These are phyloP conservation scores for Didymella lethalis DNA, from an alignment of 2,329 filamentous ascomycete species.

Conservation along the genomic window DNA sequence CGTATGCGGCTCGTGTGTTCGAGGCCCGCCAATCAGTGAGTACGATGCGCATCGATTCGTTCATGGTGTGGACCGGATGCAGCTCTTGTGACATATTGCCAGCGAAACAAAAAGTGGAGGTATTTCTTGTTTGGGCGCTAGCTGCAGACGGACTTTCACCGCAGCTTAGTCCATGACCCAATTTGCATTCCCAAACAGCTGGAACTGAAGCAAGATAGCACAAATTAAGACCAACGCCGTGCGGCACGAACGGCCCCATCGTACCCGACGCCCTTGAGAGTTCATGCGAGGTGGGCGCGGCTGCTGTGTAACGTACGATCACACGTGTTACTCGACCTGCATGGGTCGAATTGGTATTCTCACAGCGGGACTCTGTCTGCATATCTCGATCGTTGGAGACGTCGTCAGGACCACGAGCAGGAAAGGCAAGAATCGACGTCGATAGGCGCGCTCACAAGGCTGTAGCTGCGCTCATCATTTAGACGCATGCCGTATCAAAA, in stretches of 20 bases:
- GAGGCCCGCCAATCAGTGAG: slow-evolving; percentile 12
- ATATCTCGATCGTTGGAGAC: neutral
- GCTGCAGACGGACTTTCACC: slow-evolving; percentile 9
- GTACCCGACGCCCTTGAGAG: slow-evolving; percentile 1
- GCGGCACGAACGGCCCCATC: slow-evolving; percentile 3
- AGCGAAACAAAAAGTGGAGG: slow-evolving; percentile 16
- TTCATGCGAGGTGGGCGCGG: slow-evolving; percentile 12
- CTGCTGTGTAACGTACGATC: slow-evolving; percentile 11
- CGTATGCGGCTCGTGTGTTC: slow-evolving; percentile 12
- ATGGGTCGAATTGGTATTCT: slow-evolving; percentile 16
- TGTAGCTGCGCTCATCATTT: neutral
- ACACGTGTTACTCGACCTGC: slow-evolving; percentile 17
- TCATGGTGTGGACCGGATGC: slow-evolving; percentile 13
- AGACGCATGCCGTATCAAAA: slow-evolving; percentile 3
- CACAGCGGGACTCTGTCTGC: neutral
- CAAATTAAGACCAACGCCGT: neutral
- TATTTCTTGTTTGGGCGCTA: slow-evolving; percentile 4
- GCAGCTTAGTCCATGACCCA: slow-evolving; percentile 1
- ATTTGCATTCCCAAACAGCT: slow-evolving; percentile 13
- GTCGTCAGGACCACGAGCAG: neutral
- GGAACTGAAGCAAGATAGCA: slow-evolving; percentile 3
- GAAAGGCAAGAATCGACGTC: neutral
- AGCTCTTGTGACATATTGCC: slow-evolving; percentile 18
- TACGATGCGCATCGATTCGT: slow-evolving; percentile 8
- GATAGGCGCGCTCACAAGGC: neutral